Conservation (phyloP, 768 basidiomycete species). For the Rhodotorula taiwanensis region DNA sequence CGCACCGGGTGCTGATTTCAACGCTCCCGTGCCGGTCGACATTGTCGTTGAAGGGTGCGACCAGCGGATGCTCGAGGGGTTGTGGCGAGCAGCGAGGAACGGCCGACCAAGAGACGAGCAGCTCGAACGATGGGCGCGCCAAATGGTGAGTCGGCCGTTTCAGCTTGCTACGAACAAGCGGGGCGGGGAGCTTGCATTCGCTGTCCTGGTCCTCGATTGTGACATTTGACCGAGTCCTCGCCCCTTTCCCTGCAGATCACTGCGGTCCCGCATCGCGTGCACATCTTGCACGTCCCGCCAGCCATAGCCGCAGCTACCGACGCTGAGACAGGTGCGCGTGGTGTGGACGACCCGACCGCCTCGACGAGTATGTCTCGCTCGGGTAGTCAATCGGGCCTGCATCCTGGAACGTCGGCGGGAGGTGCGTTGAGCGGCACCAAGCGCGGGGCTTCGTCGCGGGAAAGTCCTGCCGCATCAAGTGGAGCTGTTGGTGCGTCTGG, state of each 20-base stretch:
- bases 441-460: neutral
- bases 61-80: constrained; percentile 3
- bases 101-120: constrained; percentile 1
- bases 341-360: neutral
- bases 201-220: too few species aligned
- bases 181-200: too few species aligned
- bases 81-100: constrained; percentile 20
- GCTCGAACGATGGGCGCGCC: constrained; percentile 23
- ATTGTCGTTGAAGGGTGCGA: constrained; percentile 17
- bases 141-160: constrained; percentile 8
- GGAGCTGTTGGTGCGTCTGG: neutral
- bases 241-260: constrained; percentile 18
- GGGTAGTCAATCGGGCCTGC: neutral
- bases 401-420: neutral
- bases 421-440: neutral
- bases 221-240: too few species aligned
- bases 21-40: constrained; percentile 24
- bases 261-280: constrained; percentile 11
- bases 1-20: neutral
- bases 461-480: neutral
- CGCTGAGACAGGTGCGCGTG: too few species aligned
- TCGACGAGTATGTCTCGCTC: neutral
- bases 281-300: constrained; percentile 19
- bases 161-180: neutral
- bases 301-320: neutral